Evolutionary conservation across 352 stramenopile species (phyloP), one percentile per base, ranked within the genome.

Genomic region (Globisporangium abappressorium): DNA sequence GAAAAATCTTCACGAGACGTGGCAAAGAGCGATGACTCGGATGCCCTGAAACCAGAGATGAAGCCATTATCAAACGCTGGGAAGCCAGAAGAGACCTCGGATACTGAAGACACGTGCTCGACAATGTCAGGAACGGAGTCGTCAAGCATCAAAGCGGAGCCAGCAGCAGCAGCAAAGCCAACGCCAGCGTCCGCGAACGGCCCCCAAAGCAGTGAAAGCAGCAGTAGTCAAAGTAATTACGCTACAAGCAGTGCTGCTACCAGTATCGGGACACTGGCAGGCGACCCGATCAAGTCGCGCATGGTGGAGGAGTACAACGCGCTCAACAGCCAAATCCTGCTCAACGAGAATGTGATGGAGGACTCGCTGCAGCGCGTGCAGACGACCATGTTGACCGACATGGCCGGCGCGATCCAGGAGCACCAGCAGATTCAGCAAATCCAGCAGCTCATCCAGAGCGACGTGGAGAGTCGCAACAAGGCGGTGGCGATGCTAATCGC

Each of bases 361-460:
- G 68, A 76, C 51, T 66, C 64, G 70, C 41, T 76, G 15, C 38
- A 30, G 64, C 68, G 71, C 49, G 62, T 82, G 22, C 65, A 73
- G 26, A 36, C 61, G 53, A 71, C 57, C 15, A 62, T 75, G 22
- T 56, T 76, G 2, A 70, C 69, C n/a, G 74, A 79, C 46, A 68
- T 74, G 24, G 12, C 59, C 2, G 59, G 64, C 12, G 71, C 64
- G 1, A 61, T 68, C 7, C 64, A 77, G 24, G 76, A 81, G 53
- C 80, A 77, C 49, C 73, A 61, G 1, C 75, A 81, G 63, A 70
- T 83, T 33, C 61, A 78, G 41, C 77, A 82, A 41, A 57, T 89
- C 14, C 67, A 78, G 18, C 58, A 24, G 18, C 66, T 65, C 18
- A 80, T 90, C 38, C 58, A 91, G 55, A 36, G 57, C 4, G 74